Evolutionary conservation across 1,139 yeast species (phyloP).

Genomic region (Petasospora rhodanensis): DNA sequence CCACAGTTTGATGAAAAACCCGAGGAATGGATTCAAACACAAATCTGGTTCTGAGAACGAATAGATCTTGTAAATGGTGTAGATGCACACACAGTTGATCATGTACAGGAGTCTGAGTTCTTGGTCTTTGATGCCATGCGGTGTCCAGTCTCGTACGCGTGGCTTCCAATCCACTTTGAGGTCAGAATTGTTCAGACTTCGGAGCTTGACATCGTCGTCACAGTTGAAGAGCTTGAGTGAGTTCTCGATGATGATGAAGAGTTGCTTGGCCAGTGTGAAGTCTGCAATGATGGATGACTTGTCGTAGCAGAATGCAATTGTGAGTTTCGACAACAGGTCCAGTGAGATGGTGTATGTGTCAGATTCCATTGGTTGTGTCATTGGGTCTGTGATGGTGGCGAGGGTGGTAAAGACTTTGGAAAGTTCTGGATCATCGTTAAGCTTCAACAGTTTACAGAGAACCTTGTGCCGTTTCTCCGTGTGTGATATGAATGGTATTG

Average conservation of each 20-base stretch:
- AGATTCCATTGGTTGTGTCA: conserved; percentile 65
- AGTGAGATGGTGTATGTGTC: conserved; percentile 49
- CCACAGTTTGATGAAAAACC: conserved; percentile 55
- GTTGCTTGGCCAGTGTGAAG: conserved; percentile 39
- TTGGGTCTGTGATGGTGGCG: conserved; percentile 55
- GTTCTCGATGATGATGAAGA: conserved; percentile 41
- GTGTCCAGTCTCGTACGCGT: conserved; percentile 49
- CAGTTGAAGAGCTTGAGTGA: conserved; percentile 41
- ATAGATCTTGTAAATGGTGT: conserved; percentile 50
- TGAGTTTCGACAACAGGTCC: conserved; percentile 47
- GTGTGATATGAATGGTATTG: conserved; percentile 24
- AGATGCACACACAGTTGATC: conserved; percentile 45
- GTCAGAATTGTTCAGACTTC: conserved; percentile 42
- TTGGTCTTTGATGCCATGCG: conserved; percentile 34
- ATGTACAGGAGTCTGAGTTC: conserved; percentile 48
- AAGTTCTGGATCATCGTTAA: conserved; percentile 6
- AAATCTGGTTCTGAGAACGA: conserved; percentile 31
- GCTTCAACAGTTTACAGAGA: conserved; percentile 21
- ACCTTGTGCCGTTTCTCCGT: conserved; percentile 28
- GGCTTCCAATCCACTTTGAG: conserved; percentile 35
- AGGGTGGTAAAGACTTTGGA: conserved; percentile 25
- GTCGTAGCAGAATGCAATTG: conserved; percentile 32
- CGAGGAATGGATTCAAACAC: conserved; percentile 56
- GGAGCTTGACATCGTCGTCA: conserved; percentile 42
- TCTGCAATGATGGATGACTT: conserved; percentile 20